Conservation (phyloP, 371 early-diverging fungal genomes). For the Rhizopus microsporus region DNA sequence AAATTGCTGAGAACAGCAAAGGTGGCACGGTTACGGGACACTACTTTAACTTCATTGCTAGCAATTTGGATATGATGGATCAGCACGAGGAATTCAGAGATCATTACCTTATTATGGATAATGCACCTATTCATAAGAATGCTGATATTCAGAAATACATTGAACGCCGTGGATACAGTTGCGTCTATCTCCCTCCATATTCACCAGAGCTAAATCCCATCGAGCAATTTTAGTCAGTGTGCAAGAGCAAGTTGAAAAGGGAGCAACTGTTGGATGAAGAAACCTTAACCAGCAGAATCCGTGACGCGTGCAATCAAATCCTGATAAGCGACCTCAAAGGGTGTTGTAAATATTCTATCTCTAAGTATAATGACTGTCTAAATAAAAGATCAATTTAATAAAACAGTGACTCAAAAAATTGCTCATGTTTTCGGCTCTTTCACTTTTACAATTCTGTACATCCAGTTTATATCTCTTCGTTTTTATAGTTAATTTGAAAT, state of each 20-base stretch:
- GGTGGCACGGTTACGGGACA: constrained; percentile 5
- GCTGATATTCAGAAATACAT: no score
- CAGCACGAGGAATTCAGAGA: constrained; percentile 14
- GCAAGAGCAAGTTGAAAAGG: constrained; percentile 10
- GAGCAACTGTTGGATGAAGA: constrained; percentile 14
- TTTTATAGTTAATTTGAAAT: no score
- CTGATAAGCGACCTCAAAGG: constrained; percentile 15
- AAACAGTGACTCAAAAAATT: constrained; percentile 10
- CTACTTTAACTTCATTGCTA: constrained; percentile 11
- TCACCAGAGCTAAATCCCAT: no score
- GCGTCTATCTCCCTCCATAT: no score
- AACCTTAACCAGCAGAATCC: constrained; percentile 10
- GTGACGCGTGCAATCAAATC: constrained; percentile 12
- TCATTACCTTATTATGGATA: constrained; percentile 21
- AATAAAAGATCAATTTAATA: constrained; percentile 8
- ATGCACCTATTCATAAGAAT: no score
- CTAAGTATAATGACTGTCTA: constrained; percentile 14
- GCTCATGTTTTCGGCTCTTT: background rate
- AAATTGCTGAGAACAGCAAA: constrained; percentile 11
- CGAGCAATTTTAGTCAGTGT: no score
- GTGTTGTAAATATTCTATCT: constrained; percentile 15
- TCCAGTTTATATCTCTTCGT: no score
- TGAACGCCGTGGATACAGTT: no score
- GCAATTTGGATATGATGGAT: constrained; percentile 19
- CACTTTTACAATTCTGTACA: no score